Conservation (phyloP, 257 asterid genomes). For the Nicotiana obtusifolia region DNA sequence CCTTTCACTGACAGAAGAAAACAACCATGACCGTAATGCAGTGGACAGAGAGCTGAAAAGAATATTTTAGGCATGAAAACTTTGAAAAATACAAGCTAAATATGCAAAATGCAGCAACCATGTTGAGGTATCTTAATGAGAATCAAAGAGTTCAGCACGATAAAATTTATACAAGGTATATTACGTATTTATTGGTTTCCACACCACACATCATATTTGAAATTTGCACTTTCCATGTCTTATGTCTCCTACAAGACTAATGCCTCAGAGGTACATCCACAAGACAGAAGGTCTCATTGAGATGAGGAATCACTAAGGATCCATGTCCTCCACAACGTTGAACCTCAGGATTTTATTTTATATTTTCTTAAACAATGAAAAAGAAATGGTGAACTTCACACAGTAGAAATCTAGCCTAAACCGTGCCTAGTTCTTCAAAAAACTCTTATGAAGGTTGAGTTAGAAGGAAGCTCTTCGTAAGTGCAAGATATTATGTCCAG, state of each 20-base stretch:
- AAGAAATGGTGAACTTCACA: neutral
- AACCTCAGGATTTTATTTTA: too few relatives aligned
- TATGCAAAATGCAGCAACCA: neutral
- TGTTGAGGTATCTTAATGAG: neutral
- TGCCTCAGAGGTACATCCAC: neutral
- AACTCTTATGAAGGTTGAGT: too few relatives aligned
- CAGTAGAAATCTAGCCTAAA: neutral
- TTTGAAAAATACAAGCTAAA: neutral
- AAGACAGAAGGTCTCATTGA: too few relatives aligned
- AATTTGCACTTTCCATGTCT: neutral
- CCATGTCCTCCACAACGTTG: neutral
- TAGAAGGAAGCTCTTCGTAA: neutral
- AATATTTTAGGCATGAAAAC: neutral
- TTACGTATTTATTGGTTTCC: neutral
- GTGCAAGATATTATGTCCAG: neutral
- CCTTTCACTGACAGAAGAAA: conserved; percentile 67
- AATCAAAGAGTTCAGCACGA: neutral
- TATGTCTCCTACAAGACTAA: neutral
- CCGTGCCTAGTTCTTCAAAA: neutral
- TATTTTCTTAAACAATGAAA: too few relatives aligned
- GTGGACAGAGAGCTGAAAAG: conserved; percentile 59
- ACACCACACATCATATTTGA: neutral
- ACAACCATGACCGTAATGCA: conserved; percentile 64
- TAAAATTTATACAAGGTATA: neutral
- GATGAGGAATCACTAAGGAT: neutral